Conservation (phyloP, 2,329 filamentous ascomycete genomes). For the Clonostachys rhizophaga region DNA sequence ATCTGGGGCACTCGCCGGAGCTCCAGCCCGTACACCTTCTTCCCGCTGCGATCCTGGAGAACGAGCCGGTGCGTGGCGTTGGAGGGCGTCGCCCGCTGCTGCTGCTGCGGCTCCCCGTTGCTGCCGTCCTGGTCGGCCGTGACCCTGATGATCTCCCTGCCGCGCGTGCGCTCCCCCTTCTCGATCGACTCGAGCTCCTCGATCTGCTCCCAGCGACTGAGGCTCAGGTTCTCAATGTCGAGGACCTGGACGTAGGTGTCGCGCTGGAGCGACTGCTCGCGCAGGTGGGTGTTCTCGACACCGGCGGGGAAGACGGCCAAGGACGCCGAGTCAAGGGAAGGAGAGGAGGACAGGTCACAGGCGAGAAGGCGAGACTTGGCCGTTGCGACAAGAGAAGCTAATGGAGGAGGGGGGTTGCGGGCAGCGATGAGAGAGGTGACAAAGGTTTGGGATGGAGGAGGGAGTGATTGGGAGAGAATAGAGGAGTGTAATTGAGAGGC, state of each 20-base stretch:
- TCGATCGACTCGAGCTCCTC: conserved; percentile 73
- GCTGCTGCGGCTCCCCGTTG: conserved; percentile 23
- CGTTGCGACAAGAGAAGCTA: conserved; percentile 72
- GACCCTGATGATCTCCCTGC: conserved; percentile 77
- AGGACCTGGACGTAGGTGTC: conserved; percentile 77
- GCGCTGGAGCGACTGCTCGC: conserved; percentile 49
- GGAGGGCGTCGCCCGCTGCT: conserved; percentile 9
- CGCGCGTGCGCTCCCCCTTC: conserved; percentile 68
- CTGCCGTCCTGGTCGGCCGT: conserved; percentile 36
- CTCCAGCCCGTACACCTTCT: conserved; percentile 69
- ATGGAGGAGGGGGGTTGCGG: conserved; percentile 51
- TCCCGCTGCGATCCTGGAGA: conserved; percentile 73
- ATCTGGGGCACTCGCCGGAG: conserved; percentile 61
- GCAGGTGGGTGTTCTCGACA: background rate
- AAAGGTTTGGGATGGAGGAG: conserved; percentile 51
- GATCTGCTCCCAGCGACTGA: conserved; percentile 80
- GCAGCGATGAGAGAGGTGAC: conserved; percentile 57
- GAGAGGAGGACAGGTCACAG: conserved; percentile 61
- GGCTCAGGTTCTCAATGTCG: conserved; percentile 78
- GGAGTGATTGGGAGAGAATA: conserved; percentile 23
- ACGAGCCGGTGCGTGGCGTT: conserved; percentile 73
- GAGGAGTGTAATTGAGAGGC: background rate
- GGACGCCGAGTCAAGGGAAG: conserved; percentile 37
- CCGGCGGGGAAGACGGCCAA: conserved; percentile 38
- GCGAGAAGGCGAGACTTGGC: conserved; percentile 76